These are phyloP conservation scores for Fusarium nodosum DNA, from an alignment of 2,329 filamentous ascomycete species.

Conservation along the genomic window DNA sequence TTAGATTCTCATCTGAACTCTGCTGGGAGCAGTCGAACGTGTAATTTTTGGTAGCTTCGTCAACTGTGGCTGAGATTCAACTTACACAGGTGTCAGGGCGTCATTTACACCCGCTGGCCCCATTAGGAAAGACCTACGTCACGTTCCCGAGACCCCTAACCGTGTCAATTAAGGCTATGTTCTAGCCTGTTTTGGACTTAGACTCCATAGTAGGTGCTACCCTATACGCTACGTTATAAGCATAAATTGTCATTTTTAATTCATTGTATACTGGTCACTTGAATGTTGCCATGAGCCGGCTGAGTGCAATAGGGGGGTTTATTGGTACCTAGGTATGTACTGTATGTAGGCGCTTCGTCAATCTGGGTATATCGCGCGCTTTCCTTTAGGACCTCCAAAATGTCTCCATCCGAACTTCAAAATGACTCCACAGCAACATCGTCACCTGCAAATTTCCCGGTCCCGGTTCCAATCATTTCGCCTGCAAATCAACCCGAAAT, in stretches of 20 bases:
- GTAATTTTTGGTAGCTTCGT: not conserved
- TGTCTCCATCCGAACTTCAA: not conserved
- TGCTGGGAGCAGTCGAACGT: not conserved
- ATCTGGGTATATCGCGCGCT: conserved; percentile 9
- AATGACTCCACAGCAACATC: conserved; percentile 6
- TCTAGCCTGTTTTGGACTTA: not conserved
- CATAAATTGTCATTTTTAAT: not conserved
- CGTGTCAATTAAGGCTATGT: conserved; percentile 18
- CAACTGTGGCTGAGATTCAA: conserved; percentile 32
- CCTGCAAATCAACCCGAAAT: conserved; percentile 17
- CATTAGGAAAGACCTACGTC: conserved; percentile 36
- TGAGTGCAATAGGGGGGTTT: not conserved
- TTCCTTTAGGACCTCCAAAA: not conserved
- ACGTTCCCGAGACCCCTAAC: conserved; percentile 32
- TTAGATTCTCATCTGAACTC: not conserved
- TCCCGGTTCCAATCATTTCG: not conserved
- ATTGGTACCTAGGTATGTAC: conserved; percentile 4
- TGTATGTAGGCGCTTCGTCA: conserved; percentile 3
- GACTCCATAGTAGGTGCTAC: not conserved
- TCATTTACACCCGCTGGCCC: conserved; percentile 18
- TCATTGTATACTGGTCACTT: not conserved
- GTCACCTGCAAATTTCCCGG: not conserved
- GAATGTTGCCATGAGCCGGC: not conserved
- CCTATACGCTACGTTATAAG: not conserved
- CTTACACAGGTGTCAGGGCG: conserved; percentile 19